Base-by-base conservation (phyloP, 2,329 filamentous ascomycete genomes). In the Fusarium sp. region DNA sequence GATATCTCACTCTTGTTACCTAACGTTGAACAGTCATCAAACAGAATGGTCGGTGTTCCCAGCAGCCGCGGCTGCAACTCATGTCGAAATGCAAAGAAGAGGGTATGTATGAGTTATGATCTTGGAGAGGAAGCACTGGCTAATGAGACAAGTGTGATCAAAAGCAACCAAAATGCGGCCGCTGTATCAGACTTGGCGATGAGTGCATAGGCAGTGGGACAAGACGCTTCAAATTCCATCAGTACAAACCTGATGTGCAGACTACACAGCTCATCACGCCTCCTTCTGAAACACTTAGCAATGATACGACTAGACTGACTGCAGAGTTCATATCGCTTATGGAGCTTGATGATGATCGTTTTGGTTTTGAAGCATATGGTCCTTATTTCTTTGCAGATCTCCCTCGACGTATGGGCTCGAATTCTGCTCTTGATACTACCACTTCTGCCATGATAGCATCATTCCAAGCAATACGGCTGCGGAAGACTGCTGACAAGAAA, bases 71-170 rank as follows among this genome's bases (percentile, higher is more conserved):
- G 63, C 1, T 72, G 69, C 17, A 55, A 59, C 15, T 28, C 34
- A 2, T 72, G 68, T 36, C 63, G 69, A 47, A 72, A 44, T 5
- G 63, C 62, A 24, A 72, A 72, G 63, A 72, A 72, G 36, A 64
- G 59, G 48, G 68, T 38, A 52, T 7, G 20, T 11, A 5, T n/a
- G 8, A 13, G 3, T 5, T 5, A 6, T 34, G 7, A 3, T 4
- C 17, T 15, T 5, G 5, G n/a, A 17, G 39, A 26, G 11, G 0
- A 3, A 9, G 9, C 2, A 28, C 38, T 52, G 9, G 36, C n/a
- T 72, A 9, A 44, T 28, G 14, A 20, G 8, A 17, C 8, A 14
- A 72, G 70, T 73, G 70, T 41, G 69, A 73, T 38, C 20, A 58
- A n/a, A 56, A 28, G 17, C 50, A 73, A 3, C 70, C 70, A 5